Evolutionary conservation across 768 basidiomycete genomes (phyloP).

Genomic region (Tulasnella sp.): DNA sequence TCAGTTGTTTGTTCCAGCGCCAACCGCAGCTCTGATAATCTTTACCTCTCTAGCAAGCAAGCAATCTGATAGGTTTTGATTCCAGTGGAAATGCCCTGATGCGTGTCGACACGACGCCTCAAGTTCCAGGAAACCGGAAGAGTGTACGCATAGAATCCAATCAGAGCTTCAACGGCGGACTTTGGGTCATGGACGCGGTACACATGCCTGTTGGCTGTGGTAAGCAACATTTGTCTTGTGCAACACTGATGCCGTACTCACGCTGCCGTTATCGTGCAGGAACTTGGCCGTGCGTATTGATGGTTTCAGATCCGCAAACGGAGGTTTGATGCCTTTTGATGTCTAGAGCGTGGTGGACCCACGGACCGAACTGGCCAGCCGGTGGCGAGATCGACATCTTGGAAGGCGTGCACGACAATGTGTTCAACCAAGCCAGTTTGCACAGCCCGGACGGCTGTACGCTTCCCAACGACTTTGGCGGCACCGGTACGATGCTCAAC

Average conservation of each 20-base stretch:
- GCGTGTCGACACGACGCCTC: slow-evolving; percentile 74
- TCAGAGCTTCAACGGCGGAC: slow-evolving; percentile 43
- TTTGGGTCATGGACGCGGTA: slow-evolving; percentile 70
- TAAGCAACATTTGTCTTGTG: not conserved
- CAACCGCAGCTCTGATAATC: not conserved
- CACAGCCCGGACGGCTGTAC: slow-evolving; percentile 65
- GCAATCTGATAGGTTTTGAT: slow-evolving; percentile 55
- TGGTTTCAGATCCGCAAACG: not conserved
- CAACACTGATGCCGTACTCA: not conserved
- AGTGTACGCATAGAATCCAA: slow-evolving; percentile 68
- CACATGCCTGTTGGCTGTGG: slow-evolving; percentile 90
- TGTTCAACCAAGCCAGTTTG: slow-evolving; percentile 68
- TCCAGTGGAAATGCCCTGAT: slow-evolving; percentile 65
- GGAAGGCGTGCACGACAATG: slow-evolving; percentile 73
- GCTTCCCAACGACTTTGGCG: slow-evolving; percentile 37
- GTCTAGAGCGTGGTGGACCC: slow-evolving; percentile 37
- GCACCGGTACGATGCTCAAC: slow-evolving; percentile 52
- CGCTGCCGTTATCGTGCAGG: not conserved
- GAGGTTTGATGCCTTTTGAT: not conserved
- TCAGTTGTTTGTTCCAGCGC: not conserved
- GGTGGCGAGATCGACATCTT: slow-evolving; percentile 67
- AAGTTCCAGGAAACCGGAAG: slow-evolving; percentile 52
- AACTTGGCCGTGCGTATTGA: slow-evolving; percentile 54
- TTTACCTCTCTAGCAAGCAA: slow-evolving; percentile 23
- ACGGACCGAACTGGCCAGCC: slow-evolving; percentile 31